A percentile compares a stretch with the other conserved stretches of the same genome.
phyloP scores from a whole-genome alignment of 108 stramenopile genomes.

The Aurantiochytrium sp. region DNA sequence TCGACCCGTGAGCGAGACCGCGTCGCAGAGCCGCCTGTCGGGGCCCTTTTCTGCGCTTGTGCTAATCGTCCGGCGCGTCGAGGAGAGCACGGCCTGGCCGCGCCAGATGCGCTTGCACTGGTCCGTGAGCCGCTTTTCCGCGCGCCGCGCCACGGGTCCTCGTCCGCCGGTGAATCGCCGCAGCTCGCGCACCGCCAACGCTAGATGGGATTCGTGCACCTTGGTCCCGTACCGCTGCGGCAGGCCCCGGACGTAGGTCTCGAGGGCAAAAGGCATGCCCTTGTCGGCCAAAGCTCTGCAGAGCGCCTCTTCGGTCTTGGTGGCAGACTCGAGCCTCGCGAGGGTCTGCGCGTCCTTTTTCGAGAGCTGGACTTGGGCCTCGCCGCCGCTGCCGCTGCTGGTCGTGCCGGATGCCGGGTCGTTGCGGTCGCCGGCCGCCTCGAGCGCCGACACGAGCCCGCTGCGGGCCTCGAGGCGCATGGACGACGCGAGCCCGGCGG shows the following conservation, averaged over 20 bases:
- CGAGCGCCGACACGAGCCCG: neutral
- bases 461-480: neutral
- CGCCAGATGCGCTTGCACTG: slow-evolving; percentile 23
- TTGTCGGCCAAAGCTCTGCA: neutral
- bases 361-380: neutral
- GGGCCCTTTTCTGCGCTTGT: neutral
- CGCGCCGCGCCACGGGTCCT: neutral
- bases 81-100: neutral
- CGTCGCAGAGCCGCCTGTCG: neutral
- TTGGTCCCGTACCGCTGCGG: neutral
- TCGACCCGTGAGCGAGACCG: neutral
- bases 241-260: neutral
- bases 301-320: neutral
- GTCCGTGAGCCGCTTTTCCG: neutral
- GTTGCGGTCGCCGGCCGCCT: neutral
- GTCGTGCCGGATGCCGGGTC: neutral
- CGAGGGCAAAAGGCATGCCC: slow-evolving; percentile 9
- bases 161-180: neutral
- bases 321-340: neutral
- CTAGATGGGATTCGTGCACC: neutral
- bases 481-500: neutral
- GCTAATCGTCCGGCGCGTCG: neutral
- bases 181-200: neutral
- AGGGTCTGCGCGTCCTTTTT: neutral
- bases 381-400: neutral